Evolutionary conservation across 1,139 yeast genomes (phyloP).

Genomic region (Hansenula anomala): DNA sequence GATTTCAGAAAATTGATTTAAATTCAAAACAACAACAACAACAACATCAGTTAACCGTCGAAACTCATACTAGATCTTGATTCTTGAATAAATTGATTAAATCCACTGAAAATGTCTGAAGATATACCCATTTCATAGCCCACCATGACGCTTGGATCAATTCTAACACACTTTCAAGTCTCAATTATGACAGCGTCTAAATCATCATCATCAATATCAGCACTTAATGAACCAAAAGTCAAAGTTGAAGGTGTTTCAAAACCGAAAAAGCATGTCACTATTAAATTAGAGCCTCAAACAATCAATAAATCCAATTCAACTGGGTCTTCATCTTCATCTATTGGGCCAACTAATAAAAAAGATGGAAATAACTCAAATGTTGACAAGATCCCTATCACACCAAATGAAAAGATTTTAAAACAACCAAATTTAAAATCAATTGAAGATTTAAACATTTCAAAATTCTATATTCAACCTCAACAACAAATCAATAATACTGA

Average conservation of each 20-base stretch:
- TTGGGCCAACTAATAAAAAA: too few species aligned
- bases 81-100: too few species aligned
- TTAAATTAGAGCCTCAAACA: not conserved
- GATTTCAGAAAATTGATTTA: too few species aligned
- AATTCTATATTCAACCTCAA: not conserved
- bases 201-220: not conserved
- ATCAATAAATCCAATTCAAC: too few species aligned
- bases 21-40: not conserved
- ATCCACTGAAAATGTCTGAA: conserved; percentile 6
- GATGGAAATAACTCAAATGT: too few species aligned
- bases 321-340: not conserved
- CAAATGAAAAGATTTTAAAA: not conserved
- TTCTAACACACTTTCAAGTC: too few species aligned
- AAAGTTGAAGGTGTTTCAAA: not conserved
- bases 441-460: not conserved
- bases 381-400: not conserved
- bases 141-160: not conserved
- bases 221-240: not conserved
- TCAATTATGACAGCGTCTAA: not conserved
- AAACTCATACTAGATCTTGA: too few species aligned
- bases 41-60: too few species aligned
- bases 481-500: too few species aligned
- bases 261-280: not conserved
- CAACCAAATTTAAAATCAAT: not conserved
- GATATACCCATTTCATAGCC: conserved; percentile 17